Evolutionary conservation across 371 early-diverging fungal genomes (phyloP).

Genomic region (Lichtheimia ornata): DNA sequence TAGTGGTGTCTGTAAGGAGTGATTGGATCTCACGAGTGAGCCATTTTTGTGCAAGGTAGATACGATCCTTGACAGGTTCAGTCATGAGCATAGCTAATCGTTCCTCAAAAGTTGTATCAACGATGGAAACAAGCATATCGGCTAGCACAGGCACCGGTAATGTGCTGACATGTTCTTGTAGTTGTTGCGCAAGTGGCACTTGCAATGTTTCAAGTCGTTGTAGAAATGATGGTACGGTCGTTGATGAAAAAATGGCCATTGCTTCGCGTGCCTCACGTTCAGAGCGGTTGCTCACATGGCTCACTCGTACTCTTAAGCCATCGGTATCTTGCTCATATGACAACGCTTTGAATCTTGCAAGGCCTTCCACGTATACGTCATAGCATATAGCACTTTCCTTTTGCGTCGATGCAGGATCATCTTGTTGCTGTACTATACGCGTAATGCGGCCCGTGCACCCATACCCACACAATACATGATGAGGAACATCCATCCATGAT

Average conservation of each 20-base stretch:
- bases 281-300: constrained; percentile 25
- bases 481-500: neutral
- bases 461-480: constrained; percentile 17
- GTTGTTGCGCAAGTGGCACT: constrained; percentile 33
- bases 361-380: constrained; percentile 41
- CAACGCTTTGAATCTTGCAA: constrained; percentile 35
- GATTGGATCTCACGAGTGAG: constrained; percentile 76
- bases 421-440: constrained; percentile 36
- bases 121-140: constrained; percentile 70
- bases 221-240: too few species aligned
- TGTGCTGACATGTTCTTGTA: constrained; percentile 66
- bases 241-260: too few species aligned
- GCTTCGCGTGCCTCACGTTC: constrained; percentile 8
- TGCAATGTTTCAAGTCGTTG: too few species aligned
- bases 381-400: constrained; percentile 2
- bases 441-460: constrained; percentile 48
- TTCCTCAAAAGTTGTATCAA: constrained; percentile 73
- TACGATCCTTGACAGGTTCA: constrained; percentile 54
- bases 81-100: constrained; percentile 64
- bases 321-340: constrained; percentile 12
- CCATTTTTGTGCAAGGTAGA: constrained; percentile 56
- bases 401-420: constrained; percentile 17
- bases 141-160: constrained; percentile 63
- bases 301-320: constrained; percentile 28
- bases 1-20: constrained; percentile 72